Base-by-base conservation (phyloP, 495 filamentous ascomycete species). In the Paragyromitra xinjiangensis region DNA sequence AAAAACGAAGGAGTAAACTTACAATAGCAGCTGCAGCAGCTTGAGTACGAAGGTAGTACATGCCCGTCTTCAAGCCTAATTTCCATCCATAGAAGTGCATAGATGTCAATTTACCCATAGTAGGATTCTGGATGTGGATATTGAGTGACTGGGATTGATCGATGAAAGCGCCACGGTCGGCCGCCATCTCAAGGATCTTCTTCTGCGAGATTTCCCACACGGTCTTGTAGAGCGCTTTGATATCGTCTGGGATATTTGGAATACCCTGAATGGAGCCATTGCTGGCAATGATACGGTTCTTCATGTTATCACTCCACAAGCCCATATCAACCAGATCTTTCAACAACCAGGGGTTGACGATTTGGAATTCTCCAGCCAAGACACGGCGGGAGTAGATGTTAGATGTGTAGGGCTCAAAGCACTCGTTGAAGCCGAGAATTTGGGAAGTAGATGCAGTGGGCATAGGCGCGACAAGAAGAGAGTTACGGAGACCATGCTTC, bases 41-140 rank as follows among this genome's bases (percentile, higher is more conserved):
- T 90, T 96, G 96, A 51, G 95, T 99, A 81, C 95, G 94, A 78
- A 99, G 91, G 84, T 99, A 99, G 90, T 99, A 99, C 96, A 99
- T 98, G 85, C 95, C 95, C 11, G 95, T 99, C 90, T 99, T 99
- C 73, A 99, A 89, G 81, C 95, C 95, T 81, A 97, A 90, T 87
- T 98, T 99, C 95, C 95, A 99, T 78, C 95, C 95, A 48, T 96
- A 91, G 83, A 99, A 99, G 87, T 99, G 95, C 95, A 99, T 99
- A 83, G 91, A 94, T 70, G 95, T 99, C 84, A 99, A 94, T 90
- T 99, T 99, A 85, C 95, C 95, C 94, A 98, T 98, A 50, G 94
- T 98, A 40, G 95, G 95, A 80, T 99, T 95, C 86, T 94, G 97
- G 88, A 99, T 92, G 87, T 99, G 95, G 79, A 99, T 99, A 87